Percentiles rank a stretch among this genome's conserved stretches.
These are phyloP conservation scores for Quercus rubra DNA, from an alignment of 306 rosid genomes.

Conservation along the genomic window DNA sequence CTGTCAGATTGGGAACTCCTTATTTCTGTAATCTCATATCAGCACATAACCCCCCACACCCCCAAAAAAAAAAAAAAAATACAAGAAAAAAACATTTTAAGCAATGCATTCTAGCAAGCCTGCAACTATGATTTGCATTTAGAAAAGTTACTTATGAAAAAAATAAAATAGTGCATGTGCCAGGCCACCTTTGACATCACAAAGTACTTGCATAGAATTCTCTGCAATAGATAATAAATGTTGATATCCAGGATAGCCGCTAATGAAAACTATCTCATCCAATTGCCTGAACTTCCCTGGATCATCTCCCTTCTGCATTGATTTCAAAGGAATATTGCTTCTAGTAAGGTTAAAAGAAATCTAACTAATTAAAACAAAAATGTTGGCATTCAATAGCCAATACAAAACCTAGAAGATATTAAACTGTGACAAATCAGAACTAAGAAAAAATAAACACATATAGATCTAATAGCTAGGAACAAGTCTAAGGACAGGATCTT, in stretches of 20 bases:
- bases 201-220: conserved; percentile 78
- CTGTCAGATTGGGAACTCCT: not conserved
- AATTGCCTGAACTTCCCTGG: conserved; percentile 84
- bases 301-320: conserved; percentile 75
- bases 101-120: not conserved
- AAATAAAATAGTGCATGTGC: conserved; percentile 9
- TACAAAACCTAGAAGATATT: not conserved
- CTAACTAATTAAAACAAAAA: not conserved
- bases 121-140: not conserved
- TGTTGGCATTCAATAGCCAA: not conserved
- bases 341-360: conserved; percentile 4
- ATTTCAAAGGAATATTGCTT: conserved; percentile 21
- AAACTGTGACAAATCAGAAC: not conserved
- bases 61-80: not conserved
- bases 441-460: too few species aligned
- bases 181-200: conserved; percentile 69
- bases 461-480: not conserved
- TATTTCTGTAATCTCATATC: not conserved
- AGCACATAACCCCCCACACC: not conserved
- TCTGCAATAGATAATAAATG: conserved; percentile 59
- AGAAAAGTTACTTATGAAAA: not conserved
- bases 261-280: conserved; percentile 75
- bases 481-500: not conserved
- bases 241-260: conserved; percentile 83
- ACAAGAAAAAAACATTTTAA: not conserved